These are phyloP conservation scores for Lachnellula hyalina DNA, from an alignment of 2,329 filamentous ascomycete species.

Conservation along the genomic window DNA sequence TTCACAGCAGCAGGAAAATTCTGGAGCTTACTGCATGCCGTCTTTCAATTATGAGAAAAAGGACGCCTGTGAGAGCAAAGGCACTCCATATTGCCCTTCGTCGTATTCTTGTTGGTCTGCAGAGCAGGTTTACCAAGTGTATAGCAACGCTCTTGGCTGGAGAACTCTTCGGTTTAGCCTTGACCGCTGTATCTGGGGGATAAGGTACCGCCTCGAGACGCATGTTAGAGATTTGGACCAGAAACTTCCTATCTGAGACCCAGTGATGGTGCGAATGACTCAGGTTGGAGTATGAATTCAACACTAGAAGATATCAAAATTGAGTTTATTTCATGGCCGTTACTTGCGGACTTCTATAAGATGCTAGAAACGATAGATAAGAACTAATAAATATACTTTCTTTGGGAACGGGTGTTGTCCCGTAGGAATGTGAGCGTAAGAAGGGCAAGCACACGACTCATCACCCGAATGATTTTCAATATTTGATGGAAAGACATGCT, in stretches of 20 bases:
- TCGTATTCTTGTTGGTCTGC: constrained; percentile 17
- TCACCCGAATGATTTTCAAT: too few species aligned
- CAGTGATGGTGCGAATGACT: background rate
- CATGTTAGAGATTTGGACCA: background rate
- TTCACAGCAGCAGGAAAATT: background rate
- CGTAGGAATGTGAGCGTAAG: too few species aligned
- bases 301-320: too few species aligned
- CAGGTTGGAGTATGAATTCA: too few species aligned
- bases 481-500: too few species aligned
- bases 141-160: constrained; percentile 10
- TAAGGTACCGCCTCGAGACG: background rate
- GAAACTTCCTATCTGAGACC: background rate
- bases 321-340: too few species aligned
- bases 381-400: too few species aligned
- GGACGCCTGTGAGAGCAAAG: constrained; percentile 6
- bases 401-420: too few species aligned
- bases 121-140: constrained; percentile 14
- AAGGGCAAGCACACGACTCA: too few species aligned
- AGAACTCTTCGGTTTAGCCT: constrained; percentile 2
- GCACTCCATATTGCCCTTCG: constrained; percentile 9
- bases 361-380: too few species aligned
- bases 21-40: constrained; percentile 4
- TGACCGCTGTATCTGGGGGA: background rate
- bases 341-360: too few species aligned
- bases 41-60: constrained; percentile 10